phyloP scores from a whole-genome alignment of 371 early-diverging fungal genomes.

The Astathelohania contejeani region DNA sequence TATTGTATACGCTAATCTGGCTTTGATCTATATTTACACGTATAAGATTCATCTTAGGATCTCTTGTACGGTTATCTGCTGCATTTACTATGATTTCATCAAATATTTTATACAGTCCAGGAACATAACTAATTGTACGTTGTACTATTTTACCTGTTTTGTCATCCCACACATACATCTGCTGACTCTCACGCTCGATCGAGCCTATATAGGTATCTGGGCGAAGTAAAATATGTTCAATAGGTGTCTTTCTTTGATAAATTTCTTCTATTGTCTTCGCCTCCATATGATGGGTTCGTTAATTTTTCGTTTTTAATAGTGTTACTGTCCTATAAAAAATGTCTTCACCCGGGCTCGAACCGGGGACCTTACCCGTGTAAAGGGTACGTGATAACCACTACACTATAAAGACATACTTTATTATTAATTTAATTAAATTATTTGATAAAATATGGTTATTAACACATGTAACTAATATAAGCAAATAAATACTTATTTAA shows the following conservation, averaged over 20 bases:
- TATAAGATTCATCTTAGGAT: conserved; percentile 70
- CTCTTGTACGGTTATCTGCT: conserved; percentile 63
- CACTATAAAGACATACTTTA: conserved; percentile 53
- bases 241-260: conserved; percentile 89
- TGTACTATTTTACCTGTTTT: conserved; percentile 55
- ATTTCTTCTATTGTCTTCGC: conserved; percentile 70
- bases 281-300: no score
- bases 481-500: no score
- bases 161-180: conserved; percentile 69
- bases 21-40: conserved; percentile 73
- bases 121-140: conserved; percentile 66
- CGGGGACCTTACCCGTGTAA: conserved; percentile 54
- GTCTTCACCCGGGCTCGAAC: conserved; percentile 53
- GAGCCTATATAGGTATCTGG: conserved; percentile 98
- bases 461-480: no score
- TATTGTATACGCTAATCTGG: conserved; percentile 78
- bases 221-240: conserved; percentile 89
- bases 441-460: no score
- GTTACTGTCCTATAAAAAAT: no score
- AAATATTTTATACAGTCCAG: conserved; percentile 96
- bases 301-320: no score
- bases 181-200: conserved; percentile 63
- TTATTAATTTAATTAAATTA: no score
- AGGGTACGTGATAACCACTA: conserved; percentile 55
- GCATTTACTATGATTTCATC: conserved; percentile 98